These are phyloP conservation scores for Acephala macrosclerotiorum DNA, from an alignment of 2,329 filamentous ascomycete genomes.

Conservation along the genomic window DNA sequence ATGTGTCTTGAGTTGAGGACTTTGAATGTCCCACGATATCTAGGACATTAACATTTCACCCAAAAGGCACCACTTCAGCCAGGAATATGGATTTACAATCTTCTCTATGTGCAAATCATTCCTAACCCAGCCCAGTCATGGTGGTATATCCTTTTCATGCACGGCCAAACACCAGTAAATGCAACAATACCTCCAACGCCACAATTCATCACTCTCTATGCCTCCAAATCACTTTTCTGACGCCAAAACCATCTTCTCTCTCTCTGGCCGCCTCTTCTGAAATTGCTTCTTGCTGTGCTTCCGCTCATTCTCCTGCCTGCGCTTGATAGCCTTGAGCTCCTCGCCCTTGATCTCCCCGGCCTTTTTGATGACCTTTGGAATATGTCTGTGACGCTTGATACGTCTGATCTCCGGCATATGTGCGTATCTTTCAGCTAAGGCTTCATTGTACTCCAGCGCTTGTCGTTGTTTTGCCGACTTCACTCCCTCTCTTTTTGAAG, in stretches of 20 bases:
- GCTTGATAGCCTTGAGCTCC: slow-evolving; percentile 86
- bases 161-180: slow-evolving; percentile 2
- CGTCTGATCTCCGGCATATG: slow-evolving; percentile 97
- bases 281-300: slow-evolving; percentile 88
- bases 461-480: slow-evolving; percentile 86
- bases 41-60: not conserved
- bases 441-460: slow-evolving; percentile 90
- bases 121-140: no score
- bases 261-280: slow-evolving; percentile 75
- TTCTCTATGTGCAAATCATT: not conserved
- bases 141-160: slow-evolving; percentile 5
- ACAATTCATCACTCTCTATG: not conserved
- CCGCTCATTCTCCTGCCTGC: slow-evolving; percentile 91
- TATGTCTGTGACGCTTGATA: slow-evolving; percentile 88
- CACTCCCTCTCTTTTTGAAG: slow-evolving; percentile 82
- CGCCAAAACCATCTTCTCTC: slow-evolving; percentile 91
- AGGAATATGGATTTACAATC: not conserved
- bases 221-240: slow-evolving; percentile 37
- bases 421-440: slow-evolving; percentile 81
- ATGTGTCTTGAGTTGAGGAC: no score
- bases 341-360: slow-evolving; percentile 92
- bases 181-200: not conserved
- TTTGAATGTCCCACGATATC: not conserved
- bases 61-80: not conserved
- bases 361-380: slow-evolving; percentile 95